Evolutionary conservation across 495 filamentous ascomycete species (phyloP), one percentile per base, ranked within the genome.

Genomic region (Thermothielavioides terrestris): DNA sequence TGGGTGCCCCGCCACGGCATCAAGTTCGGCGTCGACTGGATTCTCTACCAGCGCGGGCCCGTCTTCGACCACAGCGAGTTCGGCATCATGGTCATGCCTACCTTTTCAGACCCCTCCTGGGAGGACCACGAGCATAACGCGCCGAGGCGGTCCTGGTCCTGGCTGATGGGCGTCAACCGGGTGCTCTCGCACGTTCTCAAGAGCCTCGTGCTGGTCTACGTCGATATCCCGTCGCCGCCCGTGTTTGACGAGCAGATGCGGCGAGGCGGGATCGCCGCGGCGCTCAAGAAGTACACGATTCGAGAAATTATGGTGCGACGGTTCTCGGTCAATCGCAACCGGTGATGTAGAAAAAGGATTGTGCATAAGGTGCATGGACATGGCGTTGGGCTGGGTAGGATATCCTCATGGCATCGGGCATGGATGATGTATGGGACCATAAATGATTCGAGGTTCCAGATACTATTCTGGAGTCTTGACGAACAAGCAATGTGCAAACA

Each of bases 41-140:
- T 99, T 20, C 77, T 99, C 21, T 99, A 99, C 69, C 81, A 89
- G 50, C 84, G 89, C n/a, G 92, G 92, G 0, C 92, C 94, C 0
- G 91, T 88, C 2, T 97, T 96, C 65, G 77, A 85, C 6, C 92
- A 99, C 63, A 90, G 91, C 28, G 88, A 97, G 61, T 97, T 95
- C 58, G 91, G 85, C 0, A 69, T 95, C 43, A 70, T 91, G 17
- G 78, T 97, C 30, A 51, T 97, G 18, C 94, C 92, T 3, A 79
- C 88, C 1, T 97, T 89, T 62, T 81, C 76, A 1, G 72, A 92
- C 52, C 60, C 78, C 0, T 84, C 85, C 57, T 97, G 90, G 89
- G 73, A 66, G 76, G 36, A 71, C 63, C 32, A 68, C 54, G 63
- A 66, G 23, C 57, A 70, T 53, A 27, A 72, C 67, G 52, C 63